Conservation (phyloP, 148 eudicot species). For the Gaultheria prostrata region DNA sequence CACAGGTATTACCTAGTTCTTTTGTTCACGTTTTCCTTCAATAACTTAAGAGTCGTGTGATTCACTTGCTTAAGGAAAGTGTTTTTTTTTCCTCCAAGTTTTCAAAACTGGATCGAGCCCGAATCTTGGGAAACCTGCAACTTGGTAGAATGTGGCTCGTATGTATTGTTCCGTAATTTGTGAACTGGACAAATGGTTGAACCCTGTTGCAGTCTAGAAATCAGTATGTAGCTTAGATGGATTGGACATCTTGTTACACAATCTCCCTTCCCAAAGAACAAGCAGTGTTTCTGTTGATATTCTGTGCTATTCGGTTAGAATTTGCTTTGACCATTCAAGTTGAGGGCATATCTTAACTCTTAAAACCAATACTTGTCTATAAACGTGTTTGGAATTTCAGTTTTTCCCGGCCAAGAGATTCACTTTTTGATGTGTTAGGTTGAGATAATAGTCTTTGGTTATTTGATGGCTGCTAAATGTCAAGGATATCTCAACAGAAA, state of each 20-base stretch:
- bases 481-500: neutral
- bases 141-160: neutral
- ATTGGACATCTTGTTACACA: neutral
- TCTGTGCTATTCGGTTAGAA: neutral
- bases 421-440: neutral
- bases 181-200: too few species aligned
- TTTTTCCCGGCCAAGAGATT: neutral
- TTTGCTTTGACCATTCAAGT: neutral
- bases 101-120: neutral
- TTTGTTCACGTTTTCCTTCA: slow-evolving; percentile 51
- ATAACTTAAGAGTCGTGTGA: neutral
- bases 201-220: neutral
- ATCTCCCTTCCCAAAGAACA: neutral
- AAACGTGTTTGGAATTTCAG: neutral
- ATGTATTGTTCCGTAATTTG: too few species aligned
- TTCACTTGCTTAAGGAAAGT: neutral
- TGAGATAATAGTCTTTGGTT: neutral
- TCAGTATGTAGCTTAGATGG: neutral
- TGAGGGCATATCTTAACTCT: neutral
- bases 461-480: slow-evolving; percentile 2
- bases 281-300: neutral
- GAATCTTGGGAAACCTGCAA: neutral
- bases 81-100: too few species aligned
- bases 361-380: neutral
- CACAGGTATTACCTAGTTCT: slow-evolving; percentile 61